Conservation (phyloP, 805 yeast species). For the Peterozyma toletana region DNA sequence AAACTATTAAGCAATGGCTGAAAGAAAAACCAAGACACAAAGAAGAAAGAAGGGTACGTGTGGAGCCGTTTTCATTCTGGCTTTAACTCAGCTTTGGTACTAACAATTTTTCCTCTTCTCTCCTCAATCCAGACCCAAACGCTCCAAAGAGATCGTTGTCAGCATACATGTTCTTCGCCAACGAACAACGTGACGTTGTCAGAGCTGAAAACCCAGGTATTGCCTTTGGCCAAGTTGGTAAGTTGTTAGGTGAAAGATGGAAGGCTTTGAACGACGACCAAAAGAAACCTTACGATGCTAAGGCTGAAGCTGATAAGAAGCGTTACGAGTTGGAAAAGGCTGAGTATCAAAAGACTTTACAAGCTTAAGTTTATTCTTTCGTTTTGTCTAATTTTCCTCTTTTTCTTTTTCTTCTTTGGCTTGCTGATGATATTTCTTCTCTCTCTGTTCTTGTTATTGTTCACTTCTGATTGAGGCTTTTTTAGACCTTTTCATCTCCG, state of each 20-base stretch:
- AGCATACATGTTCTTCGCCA: slow-evolving; percentile 98
- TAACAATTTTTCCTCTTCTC: neutral
- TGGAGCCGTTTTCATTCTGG: neutral
- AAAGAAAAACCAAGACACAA: slow-evolving; percentile 16
- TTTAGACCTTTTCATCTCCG: too few relatives aligned
- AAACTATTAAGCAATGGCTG: slow-evolving; percentile 15
- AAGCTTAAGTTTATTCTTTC: slow-evolving; percentile 1
- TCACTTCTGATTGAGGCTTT: too few relatives aligned
- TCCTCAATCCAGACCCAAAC: slow-evolving; percentile 60
- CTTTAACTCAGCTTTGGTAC: neutral
- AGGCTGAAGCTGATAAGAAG: slow-evolving; percentile 95
- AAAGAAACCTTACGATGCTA: slow-evolving; percentile 83
- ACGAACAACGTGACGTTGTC: slow-evolving; percentile 93
- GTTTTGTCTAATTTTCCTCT: neutral
- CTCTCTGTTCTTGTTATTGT: too few relatives aligned
- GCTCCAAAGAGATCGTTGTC: slow-evolving; percentile 99
- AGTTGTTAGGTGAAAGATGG: slow-evolving; percentile 94
- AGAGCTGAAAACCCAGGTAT: slow-evolving; percentile 96
- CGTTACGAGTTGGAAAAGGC: slow-evolving; percentile 96
- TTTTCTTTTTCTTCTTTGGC: neutral
- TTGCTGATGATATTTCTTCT: too few relatives aligned
- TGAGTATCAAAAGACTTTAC: slow-evolving; percentile 44
- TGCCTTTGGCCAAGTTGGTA: slow-evolving; percentile 93
- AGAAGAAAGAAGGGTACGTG: slow-evolving; percentile 28
- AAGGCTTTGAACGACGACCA: slow-evolving; percentile 79